These are phyloP conservation scores for Kodamaea sagamina DNA, from an alignment of 805 yeast species.

Conservation along the genomic window DNA sequence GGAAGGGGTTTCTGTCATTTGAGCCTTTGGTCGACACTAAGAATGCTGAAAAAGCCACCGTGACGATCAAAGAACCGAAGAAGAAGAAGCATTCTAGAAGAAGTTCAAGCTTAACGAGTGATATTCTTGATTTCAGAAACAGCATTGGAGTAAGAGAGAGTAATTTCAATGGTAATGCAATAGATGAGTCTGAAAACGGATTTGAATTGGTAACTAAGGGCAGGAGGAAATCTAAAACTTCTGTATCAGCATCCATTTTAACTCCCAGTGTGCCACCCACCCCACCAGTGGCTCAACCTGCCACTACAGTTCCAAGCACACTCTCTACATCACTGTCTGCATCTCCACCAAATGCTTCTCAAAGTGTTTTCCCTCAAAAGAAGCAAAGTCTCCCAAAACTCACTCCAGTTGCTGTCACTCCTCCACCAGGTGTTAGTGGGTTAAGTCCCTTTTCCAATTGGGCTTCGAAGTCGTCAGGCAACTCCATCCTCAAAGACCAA, in stretches of 20 bases:
- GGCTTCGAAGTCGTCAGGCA: conserved; percentile 23
- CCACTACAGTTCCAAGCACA: background rate
- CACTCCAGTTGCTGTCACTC: background rate
- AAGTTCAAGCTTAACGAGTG: conserved; percentile 25
- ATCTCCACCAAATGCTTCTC: too few species aligned
- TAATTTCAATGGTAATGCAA: conserved; percentile 12
- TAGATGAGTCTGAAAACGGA: conserved; percentile 23
- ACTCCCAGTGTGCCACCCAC: too few species aligned
- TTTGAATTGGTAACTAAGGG: conserved; percentile 30
- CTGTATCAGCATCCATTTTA: background rate
- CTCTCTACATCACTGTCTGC: background rate
- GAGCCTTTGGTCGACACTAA: conserved; percentile 39
- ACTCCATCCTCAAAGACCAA: conserved; percentile 17
- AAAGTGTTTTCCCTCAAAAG: background rate
- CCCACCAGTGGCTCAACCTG: too few species aligned
- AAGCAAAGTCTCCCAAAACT: background rate
- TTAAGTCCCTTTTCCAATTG: conserved; percentile 23
- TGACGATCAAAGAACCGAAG: conserved; percentile 17
- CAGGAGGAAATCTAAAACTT: conserved; percentile 19
- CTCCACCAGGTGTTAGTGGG: background rate
- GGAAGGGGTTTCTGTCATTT: conserved; percentile 34
- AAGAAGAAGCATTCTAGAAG: conserved; percentile 25
- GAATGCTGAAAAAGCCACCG: conserved; percentile 17
- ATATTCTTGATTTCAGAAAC: conserved; percentile 28
- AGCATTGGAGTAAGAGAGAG: conserved; percentile 19